Conservation (phyloP, 257 asterid genomes). For the Leonotis leonurus region DNA sequence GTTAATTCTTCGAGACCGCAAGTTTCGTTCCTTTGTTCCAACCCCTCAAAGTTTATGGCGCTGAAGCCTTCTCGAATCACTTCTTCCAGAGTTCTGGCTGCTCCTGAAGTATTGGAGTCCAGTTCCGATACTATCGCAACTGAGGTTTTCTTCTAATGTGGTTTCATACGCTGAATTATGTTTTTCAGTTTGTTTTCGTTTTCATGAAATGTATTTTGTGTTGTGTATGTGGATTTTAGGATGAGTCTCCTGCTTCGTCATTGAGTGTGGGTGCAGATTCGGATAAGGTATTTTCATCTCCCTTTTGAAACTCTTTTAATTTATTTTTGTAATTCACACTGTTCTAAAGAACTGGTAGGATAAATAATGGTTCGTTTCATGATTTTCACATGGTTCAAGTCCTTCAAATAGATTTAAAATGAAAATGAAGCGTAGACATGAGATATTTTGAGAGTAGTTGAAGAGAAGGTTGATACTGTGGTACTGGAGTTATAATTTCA, state of each 20-base stretch:
- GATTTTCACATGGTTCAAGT: neutral
- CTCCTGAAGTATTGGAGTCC: conserved; percentile 58
- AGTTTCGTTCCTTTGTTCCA: conserved; percentile 30
- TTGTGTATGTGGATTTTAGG: conserved; percentile 27
- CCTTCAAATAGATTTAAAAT: neutral
- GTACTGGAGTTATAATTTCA: neutral
- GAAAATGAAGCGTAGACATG: neutral
- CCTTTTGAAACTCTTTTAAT: neutral
- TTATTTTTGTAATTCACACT: too few relatives aligned
- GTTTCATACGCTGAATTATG: neutral
- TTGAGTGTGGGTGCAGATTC: conserved; percentile 42
- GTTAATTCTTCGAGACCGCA: conserved; percentile 34
- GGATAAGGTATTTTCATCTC: conserved; percentile 33
- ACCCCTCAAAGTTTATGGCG: conserved; percentile 24
- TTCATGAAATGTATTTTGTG: conserved; percentile 15
- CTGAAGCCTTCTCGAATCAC: conserved; percentile 33
- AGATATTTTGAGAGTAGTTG: neutral
- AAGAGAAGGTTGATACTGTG: neutral
- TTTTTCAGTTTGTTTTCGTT: neutral
- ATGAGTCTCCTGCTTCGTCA: conserved; percentile 30
- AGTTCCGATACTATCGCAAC: conserved; percentile 17
- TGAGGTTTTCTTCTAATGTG: conserved; percentile 30
- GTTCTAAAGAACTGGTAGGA: too few relatives aligned
- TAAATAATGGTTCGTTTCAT: too few relatives aligned
- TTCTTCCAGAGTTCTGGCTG: conserved; percentile 38